Evolutionary conservation across 2,329 filamentous ascomycete genomes (phyloP), one percentile per base, ranked within the genome.

Genomic region (Pestalotiopsis sp.): DNA sequence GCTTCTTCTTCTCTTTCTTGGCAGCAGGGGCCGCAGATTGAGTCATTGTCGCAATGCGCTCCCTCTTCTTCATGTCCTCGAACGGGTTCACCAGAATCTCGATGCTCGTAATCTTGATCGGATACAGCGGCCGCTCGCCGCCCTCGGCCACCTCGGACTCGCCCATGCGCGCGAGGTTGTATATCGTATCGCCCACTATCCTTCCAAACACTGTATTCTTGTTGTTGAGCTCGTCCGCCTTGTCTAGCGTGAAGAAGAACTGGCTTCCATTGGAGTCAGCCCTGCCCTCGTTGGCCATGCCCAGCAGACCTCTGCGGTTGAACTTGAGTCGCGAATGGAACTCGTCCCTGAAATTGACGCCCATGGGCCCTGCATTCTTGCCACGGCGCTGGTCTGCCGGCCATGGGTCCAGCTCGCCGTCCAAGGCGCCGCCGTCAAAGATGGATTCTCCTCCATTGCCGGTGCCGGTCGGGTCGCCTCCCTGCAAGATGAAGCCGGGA

Each of bases 131-230:
- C 70, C 94, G 87, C 72, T 98, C 95, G 6, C 89, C 91, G 17
- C 90, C 91, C 67, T 93, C 91, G 31, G 91, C 89, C 20, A 97
- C 83, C 77, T 98, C 96, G 0, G 89, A 89, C 78, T 98, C 95
- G 23, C 92, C 94, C 86, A 98, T 97, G 81, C 95, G 97, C 77
- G 95, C 91, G 76, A 99, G 80, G 79, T 98, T 98, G 83, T 97
- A 99, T 67, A 99, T 96, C 17, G 95, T 98, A 72, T 98, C 94
- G 36, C 95, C 96, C 45, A 93, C 94, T 59, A 99, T 88, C 68
- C 96, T 87, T 20, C 96, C 96, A 83, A 99, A 98, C 79, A 98
- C 83, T 0, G 96, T 98, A 80, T 98, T 98, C 81, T 93, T 93
- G 65, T 92, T 92, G 73, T 92, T 93, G 76, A 99, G 80, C 83